Base-by-base conservation (phyloP, 2,329 filamentous ascomycete genomes). In the Cladophialophora exuberans region DNA sequence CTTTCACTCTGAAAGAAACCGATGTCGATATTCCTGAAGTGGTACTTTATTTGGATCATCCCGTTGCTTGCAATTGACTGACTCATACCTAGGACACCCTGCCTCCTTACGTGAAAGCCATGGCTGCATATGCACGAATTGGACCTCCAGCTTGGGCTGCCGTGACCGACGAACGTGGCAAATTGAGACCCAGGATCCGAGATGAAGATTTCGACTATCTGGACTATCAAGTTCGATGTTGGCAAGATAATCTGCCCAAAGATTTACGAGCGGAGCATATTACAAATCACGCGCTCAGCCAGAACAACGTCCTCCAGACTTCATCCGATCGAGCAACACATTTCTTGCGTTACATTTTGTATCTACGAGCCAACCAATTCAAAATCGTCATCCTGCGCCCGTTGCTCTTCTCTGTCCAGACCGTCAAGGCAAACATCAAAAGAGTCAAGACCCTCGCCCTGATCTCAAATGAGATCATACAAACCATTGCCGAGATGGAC, bases 331-430 rank as follows among this genome's bases (percentile, higher is more conserved):
- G 41, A 31, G 46, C 31, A 6, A 52, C 47, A 7, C 53, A 41
- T 18, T n/a, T 46, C 18, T 38, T 56, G 15, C 39, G 46, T 7
- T 56, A 30, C 25, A 41, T 56, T 5, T 23, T 56, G 13, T 56
- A 52, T 33, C 25, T 56, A n/a, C 47, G 53, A 2, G 53, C 53
- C 10, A 51, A 56, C 17, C 53, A 56, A 20, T 56, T 56, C 47
- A 51, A 45, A 42, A 52, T 56, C 41, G 53, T 56, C 7, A 44
- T 56, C n/a, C 35, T 56, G 39, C 38, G 53, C 18, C 53, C 53
- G 7, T 17, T 56, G 7, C 28, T 56, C 22, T 56, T 56, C 28
- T 52, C 53, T 6, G 25, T 47, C 13, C 46, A 52, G 18, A 46
- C 46, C 6, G 33, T 46, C 25, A 15, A 18, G 23, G 20, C 46